Base-by-base conservation (phyloP, 2,329 filamentous ascomycete species). In the Hymenoscyphus albidus region DNA sequence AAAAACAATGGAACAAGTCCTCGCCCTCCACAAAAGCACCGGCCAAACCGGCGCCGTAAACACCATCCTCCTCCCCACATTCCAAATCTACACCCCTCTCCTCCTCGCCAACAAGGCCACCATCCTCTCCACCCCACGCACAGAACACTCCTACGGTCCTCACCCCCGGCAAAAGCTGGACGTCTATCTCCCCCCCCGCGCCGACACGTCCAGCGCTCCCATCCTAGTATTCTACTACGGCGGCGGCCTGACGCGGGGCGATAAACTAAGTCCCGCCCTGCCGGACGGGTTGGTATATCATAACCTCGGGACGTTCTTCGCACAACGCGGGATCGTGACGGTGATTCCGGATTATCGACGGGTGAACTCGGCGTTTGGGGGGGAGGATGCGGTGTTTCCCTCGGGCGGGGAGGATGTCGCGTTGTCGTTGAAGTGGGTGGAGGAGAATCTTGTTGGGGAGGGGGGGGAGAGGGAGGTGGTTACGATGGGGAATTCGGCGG, bases 191-290 rank as follows among this genome's bases (percentile, higher is more conserved):
- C 48, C 62, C 7, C 44, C 57, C 1, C 14, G 40, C 14, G 13
- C 39, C 27, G 16, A 61, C 3, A 56, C 67, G 5, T 54, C 64
- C 2, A 55, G 64, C 3, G 63, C 71, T 16, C 71, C 72, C 12
- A 72, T 75, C 35, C 64, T 75, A 2, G 60, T 75, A 31, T 76
- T 69, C 63, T 63, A 74, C 44, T 72, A 75, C 56, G 73, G 74
- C 5, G 74, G 74, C 12, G 74, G 73, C 5, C 55, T 74, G 3
- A 65, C 67, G 14, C 35, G 63, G 32, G 74, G 74, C 12, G 70
- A 73, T 27, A 74, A 72, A 40, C 70, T 66, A 35, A 16, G 62
- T 0, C 66, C 67, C 5, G 22, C 63, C 2, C 35, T 71, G 1
- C 64, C 68, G 1, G 65, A 70, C 0, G 62, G 64, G 2, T 62